These are phyloP conservation scores for Exophiala aquamarina DNA, from an alignment of 2,329 filamentous ascomycete species.

Conservation along the genomic window DNA sequence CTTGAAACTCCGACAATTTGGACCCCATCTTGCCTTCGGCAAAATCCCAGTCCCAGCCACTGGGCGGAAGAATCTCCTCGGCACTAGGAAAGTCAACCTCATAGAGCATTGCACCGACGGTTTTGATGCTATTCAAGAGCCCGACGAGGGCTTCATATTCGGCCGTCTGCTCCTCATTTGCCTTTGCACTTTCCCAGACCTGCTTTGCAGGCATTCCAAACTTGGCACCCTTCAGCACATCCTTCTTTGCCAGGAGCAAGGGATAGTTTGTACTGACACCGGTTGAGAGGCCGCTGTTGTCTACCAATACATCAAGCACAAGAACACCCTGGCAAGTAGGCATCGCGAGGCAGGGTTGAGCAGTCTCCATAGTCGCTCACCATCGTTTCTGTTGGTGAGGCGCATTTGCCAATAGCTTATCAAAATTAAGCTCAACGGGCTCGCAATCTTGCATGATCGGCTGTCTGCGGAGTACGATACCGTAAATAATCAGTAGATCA, in stretches of 20 bases:
- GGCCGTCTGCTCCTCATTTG: conserved; percentile 52
- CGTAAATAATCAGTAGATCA: too few species aligned
- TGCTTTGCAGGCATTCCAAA: conserved; percentile 61
- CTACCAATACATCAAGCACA: conserved; percentile 67
- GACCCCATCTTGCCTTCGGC: conserved; percentile 58
- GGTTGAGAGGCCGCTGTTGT: conserved; percentile 58
- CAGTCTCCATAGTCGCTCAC: too few species aligned
- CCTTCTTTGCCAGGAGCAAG: conserved; percentile 55
- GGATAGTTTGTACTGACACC: conserved; percentile 56
- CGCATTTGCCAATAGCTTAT: too few species aligned
- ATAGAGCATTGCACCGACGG: conserved; percentile 67
- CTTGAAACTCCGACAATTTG: background rate
- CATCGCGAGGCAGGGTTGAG: too few species aligned
- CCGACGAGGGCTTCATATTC: conserved; percentile 56
- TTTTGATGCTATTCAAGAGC: conserved; percentile 54
- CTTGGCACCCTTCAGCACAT: conserved; percentile 58
- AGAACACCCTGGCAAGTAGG: too few species aligned
- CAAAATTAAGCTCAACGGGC: too few species aligned
- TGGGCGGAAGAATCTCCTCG: conserved; percentile 60
- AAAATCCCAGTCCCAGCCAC: conserved; percentile 75
- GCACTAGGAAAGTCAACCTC: conserved; percentile 67
- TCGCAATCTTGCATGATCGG: too few species aligned
- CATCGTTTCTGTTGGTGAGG: too few species aligned
- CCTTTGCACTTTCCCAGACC: conserved; percentile 68
- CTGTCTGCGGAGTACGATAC: too few species aligned